phyloP scores from a whole-genome alignment of 768 basidiomycete genomes.

The Mrakia blollopis region DNA sequence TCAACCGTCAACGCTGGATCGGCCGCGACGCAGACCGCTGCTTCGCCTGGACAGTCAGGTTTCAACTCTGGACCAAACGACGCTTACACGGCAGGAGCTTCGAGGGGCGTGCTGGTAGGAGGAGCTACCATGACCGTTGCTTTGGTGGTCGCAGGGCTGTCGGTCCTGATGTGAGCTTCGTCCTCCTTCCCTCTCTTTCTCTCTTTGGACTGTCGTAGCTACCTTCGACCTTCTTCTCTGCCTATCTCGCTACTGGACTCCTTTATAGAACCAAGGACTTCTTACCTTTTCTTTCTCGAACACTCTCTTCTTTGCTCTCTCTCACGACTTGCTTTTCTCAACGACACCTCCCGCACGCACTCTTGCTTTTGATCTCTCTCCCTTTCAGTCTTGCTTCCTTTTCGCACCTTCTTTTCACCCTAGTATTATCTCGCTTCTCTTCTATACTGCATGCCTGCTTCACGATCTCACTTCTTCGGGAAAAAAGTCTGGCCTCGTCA shows the following conservation, averaged over 20 bases:
- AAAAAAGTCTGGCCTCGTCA: background rate
- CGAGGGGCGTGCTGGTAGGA: no score
- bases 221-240: background rate
- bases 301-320: background rate
- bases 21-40: background rate
- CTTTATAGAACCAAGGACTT: background rate
- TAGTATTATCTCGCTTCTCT: background rate
- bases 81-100: background rate
- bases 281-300: background rate
- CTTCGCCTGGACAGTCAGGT: background rate
- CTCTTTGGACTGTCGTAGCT: background rate
- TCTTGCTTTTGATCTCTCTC: background rate
- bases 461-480: background rate
- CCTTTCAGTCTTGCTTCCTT: background rate
- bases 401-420: no score
- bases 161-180: background rate
- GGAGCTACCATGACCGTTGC: background rate
- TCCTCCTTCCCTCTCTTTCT: background rate
- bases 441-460: background rate
- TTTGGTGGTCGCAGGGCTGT: background rate
- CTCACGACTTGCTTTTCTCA: background rate
- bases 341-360: background rate
- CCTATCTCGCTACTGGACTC: background rate
- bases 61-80: conserved; percentile 1
- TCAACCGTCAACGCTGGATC: conserved; percentile 23